Conservation (phyloP, 371 early-diverging fungal genomes). For the Mortierella sp. region DNA sequence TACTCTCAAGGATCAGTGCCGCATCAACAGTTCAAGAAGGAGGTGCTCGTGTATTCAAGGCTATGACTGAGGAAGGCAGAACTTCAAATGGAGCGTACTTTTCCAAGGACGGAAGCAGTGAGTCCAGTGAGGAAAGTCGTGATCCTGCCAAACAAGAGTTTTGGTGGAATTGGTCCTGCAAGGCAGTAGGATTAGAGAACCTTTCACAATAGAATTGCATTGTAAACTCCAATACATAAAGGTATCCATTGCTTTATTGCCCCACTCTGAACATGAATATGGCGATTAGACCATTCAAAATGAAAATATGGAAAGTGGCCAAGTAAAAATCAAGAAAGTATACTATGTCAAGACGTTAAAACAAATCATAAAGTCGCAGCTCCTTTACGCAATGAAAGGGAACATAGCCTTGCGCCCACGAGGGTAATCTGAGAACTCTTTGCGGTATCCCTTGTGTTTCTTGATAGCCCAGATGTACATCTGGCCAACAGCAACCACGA, state of each 20-base stretch:
- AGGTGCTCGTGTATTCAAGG: slow-evolving; percentile 38
- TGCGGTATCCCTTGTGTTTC: slow-evolving; percentile 92
- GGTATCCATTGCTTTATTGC: background rate
- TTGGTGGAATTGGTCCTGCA: slow-evolving; percentile 55
- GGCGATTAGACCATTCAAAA: background rate
- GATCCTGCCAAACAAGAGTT: slow-evolving; percentile 41
- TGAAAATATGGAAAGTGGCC: background rate
- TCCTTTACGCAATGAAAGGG: slow-evolving; percentile 82
- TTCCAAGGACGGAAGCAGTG: slow-evolving; percentile 17
- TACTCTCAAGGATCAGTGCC: slow-evolving; percentile 39
- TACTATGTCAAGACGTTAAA: background rate
- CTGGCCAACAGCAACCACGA: slow-evolving; percentile 85
- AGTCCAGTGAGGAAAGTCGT: slow-evolving; percentile 42
- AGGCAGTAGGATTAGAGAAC: slow-evolving; percentile 23
- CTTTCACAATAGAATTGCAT: background rate
- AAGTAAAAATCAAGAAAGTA: background rate
- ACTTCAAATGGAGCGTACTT: slow-evolving; percentile 23
- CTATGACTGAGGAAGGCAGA: slow-evolving; percentile 19
- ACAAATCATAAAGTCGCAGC: background rate
- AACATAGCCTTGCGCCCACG: slow-evolving; percentile 90
- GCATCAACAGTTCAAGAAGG: slow-evolving; percentile 42
- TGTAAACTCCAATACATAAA: background rate
- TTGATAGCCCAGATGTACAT: slow-evolving; percentile 98
- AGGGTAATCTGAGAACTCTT: slow-evolving; percentile 95
- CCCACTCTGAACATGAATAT: background rate